Percentiles rank a stretch among this genome's conserved stretches.
These are phyloP conservation scores for Corynascus novoguineensis DNA, from an alignment of 495 filamentous ascomycete species.

Conservation along the genomic window DNA sequence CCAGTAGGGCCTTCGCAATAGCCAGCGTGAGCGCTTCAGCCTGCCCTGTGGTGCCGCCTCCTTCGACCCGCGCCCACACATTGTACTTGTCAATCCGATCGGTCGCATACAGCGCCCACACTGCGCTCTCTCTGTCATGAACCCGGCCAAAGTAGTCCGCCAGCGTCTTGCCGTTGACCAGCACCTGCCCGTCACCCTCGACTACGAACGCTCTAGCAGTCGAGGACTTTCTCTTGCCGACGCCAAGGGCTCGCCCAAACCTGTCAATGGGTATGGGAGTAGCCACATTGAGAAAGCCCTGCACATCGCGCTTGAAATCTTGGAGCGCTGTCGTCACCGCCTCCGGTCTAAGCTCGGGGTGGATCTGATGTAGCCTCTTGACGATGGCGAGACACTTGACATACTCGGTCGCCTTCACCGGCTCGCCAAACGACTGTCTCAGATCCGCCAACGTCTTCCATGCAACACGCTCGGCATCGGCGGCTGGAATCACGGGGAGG, in stretches of 20 bases:
- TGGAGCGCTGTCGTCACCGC: constrained; percentile 59
- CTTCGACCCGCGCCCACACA: constrained; percentile 75
- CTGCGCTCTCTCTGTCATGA: constrained; percentile 89
- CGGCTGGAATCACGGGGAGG: constrained; percentile 60
- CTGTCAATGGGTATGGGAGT: constrained; percentile 59
- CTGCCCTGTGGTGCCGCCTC: constrained; percentile 90
- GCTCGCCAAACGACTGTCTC: constrained; percentile 66
- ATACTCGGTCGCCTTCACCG: constrained; percentile 73
- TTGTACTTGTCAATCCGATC: constrained; percentile 94
- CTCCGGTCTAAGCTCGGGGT: constrained; percentile 67
- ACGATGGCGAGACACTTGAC: constrained; percentile 66
- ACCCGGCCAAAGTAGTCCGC: constrained; percentile 73
- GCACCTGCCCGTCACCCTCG: constrained; percentile 82
- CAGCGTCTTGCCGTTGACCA: constrained; percentile 82
- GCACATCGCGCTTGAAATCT: constrained; percentile 67
- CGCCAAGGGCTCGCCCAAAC: constrained; percentile 67
- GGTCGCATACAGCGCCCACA: constrained; percentile 82
- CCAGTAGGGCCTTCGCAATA: constrained; percentile 78
- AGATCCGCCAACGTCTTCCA: constrained; percentile 81
- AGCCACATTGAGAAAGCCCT: constrained; percentile 57
- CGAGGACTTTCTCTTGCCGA: constrained; percentile 80
- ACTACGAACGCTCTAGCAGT: constrained; percentile 79
- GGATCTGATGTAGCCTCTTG: constrained; percentile 77
- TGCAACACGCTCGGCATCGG: constrained; percentile 66
- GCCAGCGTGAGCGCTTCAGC: constrained; percentile 92